Percentiles rank a stretch among this genome's conserved stretches.
Evolutionary conservation across 495 filamentous ascomycete species (phyloP).

Genomic region (Glutinoglossum americanum): DNA sequence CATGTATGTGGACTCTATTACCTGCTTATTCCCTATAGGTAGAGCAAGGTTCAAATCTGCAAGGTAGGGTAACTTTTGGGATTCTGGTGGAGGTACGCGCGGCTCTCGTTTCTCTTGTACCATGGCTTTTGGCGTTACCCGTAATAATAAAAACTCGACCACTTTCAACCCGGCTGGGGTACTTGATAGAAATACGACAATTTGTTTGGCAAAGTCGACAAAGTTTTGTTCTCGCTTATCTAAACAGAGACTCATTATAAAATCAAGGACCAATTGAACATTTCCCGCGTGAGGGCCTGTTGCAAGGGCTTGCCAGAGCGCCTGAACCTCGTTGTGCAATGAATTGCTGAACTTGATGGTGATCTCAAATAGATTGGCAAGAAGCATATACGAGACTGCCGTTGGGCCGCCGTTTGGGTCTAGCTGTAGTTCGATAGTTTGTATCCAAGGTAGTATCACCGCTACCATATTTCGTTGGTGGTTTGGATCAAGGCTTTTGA

Average conservation of each 20-base stretch:
- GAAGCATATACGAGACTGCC: conserved; percentile 76
- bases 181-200: conserved; percentile 84
- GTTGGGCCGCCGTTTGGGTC: conserved; percentile 85
- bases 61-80: conserved; percentile 58
- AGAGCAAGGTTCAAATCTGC: conserved; percentile 63
- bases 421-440: conserved; percentile 79
- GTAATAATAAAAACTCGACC: conserved; percentile 76
- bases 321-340: conserved; percentile 90
- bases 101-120: conserved; percentile 64
- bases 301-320: conserved; percentile 88
- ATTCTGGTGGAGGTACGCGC: conserved; percentile 50
- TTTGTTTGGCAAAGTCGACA: conserved; percentile 91
- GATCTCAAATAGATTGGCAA: conserved; percentile 90
- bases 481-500: conserved; percentile 58
- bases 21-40: conserved; percentile 75
- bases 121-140: conserved; percentile 80
- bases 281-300: conserved; percentile 91
- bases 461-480: conserved; percentile 86
- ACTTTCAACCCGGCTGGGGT: conserved; percentile 82
- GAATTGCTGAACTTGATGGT: conserved; percentile 76
- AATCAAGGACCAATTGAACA: conserved; percentile 81
- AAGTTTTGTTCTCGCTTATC: conserved; percentile 93
- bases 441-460: conserved; percentile 88
- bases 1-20: conserved; percentile 11
- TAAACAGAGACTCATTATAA: conserved; percentile 80